A percentile compares a stretch with the other conserved stretches of the same genome.
phyloP scores from a whole-genome alignment of 179 eudicot species.

The Silene vulgaris region DNA sequence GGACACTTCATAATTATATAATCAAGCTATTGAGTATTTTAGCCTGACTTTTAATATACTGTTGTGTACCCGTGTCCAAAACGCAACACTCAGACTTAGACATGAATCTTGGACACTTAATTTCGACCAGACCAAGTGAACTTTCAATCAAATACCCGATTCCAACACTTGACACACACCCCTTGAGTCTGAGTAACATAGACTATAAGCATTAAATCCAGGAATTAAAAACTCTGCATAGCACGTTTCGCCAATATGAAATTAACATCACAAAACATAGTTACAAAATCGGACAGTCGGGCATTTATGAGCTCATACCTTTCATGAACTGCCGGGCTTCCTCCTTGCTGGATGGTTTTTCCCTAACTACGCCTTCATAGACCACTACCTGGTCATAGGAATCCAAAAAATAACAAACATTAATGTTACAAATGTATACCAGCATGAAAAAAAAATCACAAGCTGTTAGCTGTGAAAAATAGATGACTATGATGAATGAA shows the following conservation, averaged over 20 bases:
- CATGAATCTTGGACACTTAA: neutral
- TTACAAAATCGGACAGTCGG: neutral
- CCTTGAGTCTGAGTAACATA: neutral
- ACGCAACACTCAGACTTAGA: neutral
- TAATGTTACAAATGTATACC: neutral
- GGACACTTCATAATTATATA: no score
- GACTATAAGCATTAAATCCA: no score
- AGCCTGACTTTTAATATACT: no score
- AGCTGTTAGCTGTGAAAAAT: neutral
- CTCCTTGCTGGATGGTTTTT: constrained; percentile 74
- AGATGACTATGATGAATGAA: neutral
- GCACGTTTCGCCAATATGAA: neutral
- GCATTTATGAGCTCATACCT: constrained; percentile 37
- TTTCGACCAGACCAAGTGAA: neutral
- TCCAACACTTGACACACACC: neutral
- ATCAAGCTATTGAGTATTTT: no score
- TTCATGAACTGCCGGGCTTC: constrained; percentile 77
- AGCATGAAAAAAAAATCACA: neutral
- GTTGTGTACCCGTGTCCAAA: neutral
- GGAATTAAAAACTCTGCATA: no score
- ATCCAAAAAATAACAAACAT: constrained; percentile 29
- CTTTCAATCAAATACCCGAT: neutral
- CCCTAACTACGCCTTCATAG: constrained; percentile 76
- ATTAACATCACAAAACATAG: neutral
- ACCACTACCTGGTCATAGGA: constrained; percentile 75